Evolutionary conservation across 305 asterid genomes (phyloP), one percentile per base, ranked within the genome.

Genomic region (Fraxinus platypoda): DNA sequence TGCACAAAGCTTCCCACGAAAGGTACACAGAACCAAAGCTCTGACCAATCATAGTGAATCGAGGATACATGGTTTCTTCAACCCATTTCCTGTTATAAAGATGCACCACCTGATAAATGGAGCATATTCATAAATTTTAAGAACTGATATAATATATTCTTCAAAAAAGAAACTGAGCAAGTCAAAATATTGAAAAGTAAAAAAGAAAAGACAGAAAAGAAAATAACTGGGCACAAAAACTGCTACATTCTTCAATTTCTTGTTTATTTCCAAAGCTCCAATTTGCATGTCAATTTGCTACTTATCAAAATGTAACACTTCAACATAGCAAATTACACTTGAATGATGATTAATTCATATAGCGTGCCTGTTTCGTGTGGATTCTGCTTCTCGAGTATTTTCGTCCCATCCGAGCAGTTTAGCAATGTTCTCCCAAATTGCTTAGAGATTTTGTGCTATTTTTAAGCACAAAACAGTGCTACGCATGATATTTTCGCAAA

Each of bases 11-110:
- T 90, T 94, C 98, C 98, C 98, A 96, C 21, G 98, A 88, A 25
- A 96, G 92, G 83, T 91, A 90, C 77, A 96, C 91, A 46, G 99
- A 96, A 81, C 99, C 98, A 86, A 96, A 87, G 88, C 99, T 96
- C 86, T 94, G 98, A 38, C 99, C 97, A 87, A 96, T 94, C 97
- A 95, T 93, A 26, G 98, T 94, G 87, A 95, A 95, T 59, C 98
- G 95, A 62, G 98, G 98, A 86, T 93, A 95, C 21, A 93, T 90
- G 72, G 91, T 84, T 91, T 94, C 98, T 84, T 94, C 99, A 77
- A 93, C 84, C 97, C 99, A 94, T 85, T 90, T 95, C 85, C 98
- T 92, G 81, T 86, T 90, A 81, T 87, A 78, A 19, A 96, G 90
- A 90, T 94, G 97, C 83, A 96, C 92, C 70, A 92, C 99, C 99